Conservation (phyloP, 768 basidiomycete species). For the Leccinum subgranulosum region DNA sequence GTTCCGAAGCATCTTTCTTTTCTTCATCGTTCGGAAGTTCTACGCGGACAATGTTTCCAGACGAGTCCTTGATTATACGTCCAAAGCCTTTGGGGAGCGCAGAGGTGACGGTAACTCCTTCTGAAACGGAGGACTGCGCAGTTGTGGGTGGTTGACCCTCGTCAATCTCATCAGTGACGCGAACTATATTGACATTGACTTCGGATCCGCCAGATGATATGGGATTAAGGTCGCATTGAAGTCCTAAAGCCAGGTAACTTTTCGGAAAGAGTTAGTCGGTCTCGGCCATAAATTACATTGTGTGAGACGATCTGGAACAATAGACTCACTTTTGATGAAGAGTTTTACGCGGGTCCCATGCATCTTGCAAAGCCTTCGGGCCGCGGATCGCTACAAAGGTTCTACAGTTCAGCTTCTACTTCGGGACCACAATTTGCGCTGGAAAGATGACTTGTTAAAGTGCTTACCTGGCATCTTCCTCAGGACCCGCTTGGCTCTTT, state of each 20-base stretch:
- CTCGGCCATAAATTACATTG: background rate
- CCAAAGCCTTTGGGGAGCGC: conserved; percentile 65
- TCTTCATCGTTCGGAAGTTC: conserved; percentile 58
- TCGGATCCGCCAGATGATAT: conserved; percentile 69
- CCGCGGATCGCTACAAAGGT: conserved; percentile 64
- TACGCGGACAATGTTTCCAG: conserved; percentile 70
- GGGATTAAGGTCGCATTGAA: conserved; percentile 66
- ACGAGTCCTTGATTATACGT: conserved; percentile 75
- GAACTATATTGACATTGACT: conserved; percentile 26
- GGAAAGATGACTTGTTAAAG: background rate
- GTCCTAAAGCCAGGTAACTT: conserved; percentile 79
- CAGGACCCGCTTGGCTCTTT: conserved; percentile 67
- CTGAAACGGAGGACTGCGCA: background rate
- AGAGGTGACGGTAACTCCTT: conserved; percentile 19
- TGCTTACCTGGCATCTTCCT: conserved; percentile 74
- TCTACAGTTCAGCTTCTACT: conserved; percentile 4
- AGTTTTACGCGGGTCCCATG: conserved; percentile 87
- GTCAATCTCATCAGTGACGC: background rate
- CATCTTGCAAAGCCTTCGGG: conserved; percentile 75
- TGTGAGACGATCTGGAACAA: background rate
- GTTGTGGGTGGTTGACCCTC: background rate
- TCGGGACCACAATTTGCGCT: background rate
- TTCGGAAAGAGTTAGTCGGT: conserved; percentile 3
- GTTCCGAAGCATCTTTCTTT: conserved; percentile 16
- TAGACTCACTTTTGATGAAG: conserved; percentile 86